Evolutionary conservation across 371 early-diverging fungal genomes (phyloP).

Genomic region (Dichotomocladium elegans): DNA sequence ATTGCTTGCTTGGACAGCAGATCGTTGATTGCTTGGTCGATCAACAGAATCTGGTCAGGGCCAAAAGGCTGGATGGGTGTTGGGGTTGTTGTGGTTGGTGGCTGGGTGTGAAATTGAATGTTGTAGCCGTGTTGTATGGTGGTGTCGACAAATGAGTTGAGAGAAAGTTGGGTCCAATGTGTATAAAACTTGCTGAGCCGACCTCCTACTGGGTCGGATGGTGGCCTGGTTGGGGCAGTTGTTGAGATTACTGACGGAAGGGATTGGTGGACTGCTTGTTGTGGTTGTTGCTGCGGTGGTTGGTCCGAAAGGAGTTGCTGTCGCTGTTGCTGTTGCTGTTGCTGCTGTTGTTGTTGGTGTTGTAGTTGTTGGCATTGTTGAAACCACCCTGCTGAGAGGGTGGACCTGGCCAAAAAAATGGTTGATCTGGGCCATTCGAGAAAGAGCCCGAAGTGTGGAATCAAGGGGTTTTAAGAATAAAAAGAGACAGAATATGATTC

Average conservation of each 20-base stretch:
- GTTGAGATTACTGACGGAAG: not conserved
- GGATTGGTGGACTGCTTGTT: too few relatives aligned
- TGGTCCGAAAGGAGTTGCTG: too few relatives aligned
- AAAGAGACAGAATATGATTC: too few relatives aligned
- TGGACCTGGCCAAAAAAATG: not conserved
- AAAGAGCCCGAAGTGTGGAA: too few relatives aligned
- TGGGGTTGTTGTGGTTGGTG: not conserved
- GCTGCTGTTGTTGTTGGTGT: too few relatives aligned
- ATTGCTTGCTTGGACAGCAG: constrained; percentile 1
- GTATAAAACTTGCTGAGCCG: not conserved
- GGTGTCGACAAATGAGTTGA: not conserved
- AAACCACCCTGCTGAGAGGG: not conserved
- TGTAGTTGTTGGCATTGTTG: too few relatives aligned
- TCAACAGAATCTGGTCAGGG: not conserved
- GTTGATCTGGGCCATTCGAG: too few relatives aligned
- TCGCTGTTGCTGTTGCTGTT: not conserved
- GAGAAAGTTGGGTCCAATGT: not conserved
- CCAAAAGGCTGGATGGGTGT: not conserved
- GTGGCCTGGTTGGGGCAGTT: not conserved
- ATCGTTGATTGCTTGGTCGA: not conserved
- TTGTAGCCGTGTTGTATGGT: not conserved
- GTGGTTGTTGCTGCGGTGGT: not conserved
- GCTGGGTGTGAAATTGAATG: not conserved
- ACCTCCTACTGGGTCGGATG: not conserved
- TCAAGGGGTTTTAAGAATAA: too few relatives aligned